Evolutionary conservation across 805 yeast genomes (phyloP), one percentile per base, ranked within the genome.

Genomic region (Pichia thaimueangensis): DNA sequence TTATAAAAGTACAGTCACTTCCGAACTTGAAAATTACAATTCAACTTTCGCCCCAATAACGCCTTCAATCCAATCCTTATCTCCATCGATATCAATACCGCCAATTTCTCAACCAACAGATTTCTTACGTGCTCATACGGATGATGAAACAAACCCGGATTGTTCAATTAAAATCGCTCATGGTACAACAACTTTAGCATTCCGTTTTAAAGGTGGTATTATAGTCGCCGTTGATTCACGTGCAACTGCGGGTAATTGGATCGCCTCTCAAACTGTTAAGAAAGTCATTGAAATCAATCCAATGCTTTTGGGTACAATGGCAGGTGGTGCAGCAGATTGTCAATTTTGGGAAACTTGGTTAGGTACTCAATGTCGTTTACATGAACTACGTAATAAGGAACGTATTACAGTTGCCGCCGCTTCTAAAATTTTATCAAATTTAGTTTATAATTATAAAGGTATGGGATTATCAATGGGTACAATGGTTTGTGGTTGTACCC

Each of bases 301-400:
- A 41, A 84, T 86, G 63, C 68, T 93, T 50, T 73, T 93, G 55
- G 98, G 98, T 51, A 93, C 98, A 17, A 81, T 93, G 96, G 98
- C 98, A 27, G 98, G 98, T 68, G 97, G 97, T 70, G 98, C 98
- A 38, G 97, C 97, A 25, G 98, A 93, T 68, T 93, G 98, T 73
- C 98, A 93, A 65, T 93, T 73, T 67, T 93, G 98, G 98, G 97
- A 93, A 68, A 86, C 97, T 29, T 93, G 97, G 97, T 74, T 93
- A 47, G 98, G 98, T 49, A 71, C 95, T 15, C 97, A 93, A 67
- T 91, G 97, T 70, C 74, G 98, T 58, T 68, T 93, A 56, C 95
- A 89, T 64, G 98, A 93, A 64, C 74, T 93, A 57, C 78, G 96
- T 60, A 93, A 91, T 63, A 89, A 91, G 67, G 91, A 88, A 67